Conservation (phyloP, 768 basidiomycete genomes). For the Daedaleopsis sinensis region DNA sequence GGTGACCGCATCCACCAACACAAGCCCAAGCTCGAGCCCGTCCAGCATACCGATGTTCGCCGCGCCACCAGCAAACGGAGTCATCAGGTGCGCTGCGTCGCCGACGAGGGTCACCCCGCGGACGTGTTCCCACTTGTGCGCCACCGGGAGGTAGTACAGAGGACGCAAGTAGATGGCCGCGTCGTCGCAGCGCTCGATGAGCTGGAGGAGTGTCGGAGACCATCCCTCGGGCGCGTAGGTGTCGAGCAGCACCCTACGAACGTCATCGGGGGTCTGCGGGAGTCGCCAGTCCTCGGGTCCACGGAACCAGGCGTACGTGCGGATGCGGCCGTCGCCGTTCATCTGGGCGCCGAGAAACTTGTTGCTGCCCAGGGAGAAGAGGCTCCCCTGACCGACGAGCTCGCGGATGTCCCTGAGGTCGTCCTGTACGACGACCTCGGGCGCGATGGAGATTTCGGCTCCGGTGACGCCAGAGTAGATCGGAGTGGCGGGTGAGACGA, state of each 20-base stretch:
- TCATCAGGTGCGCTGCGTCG: conserved; percentile 43
- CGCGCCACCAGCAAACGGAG: conserved; percentile 40
- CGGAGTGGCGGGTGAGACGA: conserved; percentile 35
- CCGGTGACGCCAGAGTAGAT: conserved; percentile 36
- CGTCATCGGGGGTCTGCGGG: conserved; percentile 11
- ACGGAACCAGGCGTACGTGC: conserved; percentile 17
- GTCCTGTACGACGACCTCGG: conserved; percentile 12
- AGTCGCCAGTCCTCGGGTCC: conserved; percentile 10
- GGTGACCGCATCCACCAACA: conserved; percentile 1
- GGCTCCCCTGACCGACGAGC: conserved; percentile 33
- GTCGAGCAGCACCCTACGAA: conserved; percentile 4
- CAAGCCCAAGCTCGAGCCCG: conserved; percentile 20
- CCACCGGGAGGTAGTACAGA: conserved; percentile 15
- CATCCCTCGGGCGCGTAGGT: conserved; percentile 6
- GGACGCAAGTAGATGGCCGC: conserved; percentile 15
- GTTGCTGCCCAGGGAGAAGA: conserved; percentile 29
- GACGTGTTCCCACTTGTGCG: conserved; percentile 16
- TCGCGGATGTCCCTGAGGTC: not conserved
- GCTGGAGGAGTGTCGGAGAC: conserved; percentile 14
- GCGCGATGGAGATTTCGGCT: conserved; percentile 25
- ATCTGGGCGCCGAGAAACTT: conserved; percentile 36
- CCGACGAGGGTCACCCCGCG: conserved; percentile 11
- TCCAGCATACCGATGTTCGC: conserved; percentile 40
- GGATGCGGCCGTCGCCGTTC: conserved; percentile 31
- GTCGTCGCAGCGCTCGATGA: conserved; percentile 9